Base-by-base conservation (phyloP, 1,139 yeast species). In the Meyerozyma guilliermondii region DNA sequence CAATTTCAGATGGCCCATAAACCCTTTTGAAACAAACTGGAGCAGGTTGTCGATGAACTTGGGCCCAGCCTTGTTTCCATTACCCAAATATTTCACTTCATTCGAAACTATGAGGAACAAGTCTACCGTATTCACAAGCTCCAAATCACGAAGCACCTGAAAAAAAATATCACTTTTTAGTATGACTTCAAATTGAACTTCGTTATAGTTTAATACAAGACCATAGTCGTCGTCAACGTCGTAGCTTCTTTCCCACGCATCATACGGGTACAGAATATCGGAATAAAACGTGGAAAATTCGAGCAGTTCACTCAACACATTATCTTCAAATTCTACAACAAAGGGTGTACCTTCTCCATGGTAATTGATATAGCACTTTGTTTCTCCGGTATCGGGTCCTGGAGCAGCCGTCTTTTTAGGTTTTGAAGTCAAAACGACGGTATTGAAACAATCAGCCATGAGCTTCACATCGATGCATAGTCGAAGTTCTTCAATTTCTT, bases 241-340 rank as follows among this genome's bases (percentile, higher is more conserved):
- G 38, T 74, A 65, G 7, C 55, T 55, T 1, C 50, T 58, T 11
- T 41, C 46, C 7, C 38, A 31, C n/a, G 42, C 44, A 30, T 61
- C 65, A 41, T 58, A 60, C 0, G 71, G 71, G 39, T 64, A 66
- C 7, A 51, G 46, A 20, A 71, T 53, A 36, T 68, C 83, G 38
- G 75, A 55, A 49, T 71, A 76, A 43, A 67, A 71, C 0, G 95
- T 87, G 2, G 75, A 64, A 48, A 87, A 78, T 52, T 85, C 91
- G 48, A 88, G 81, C 44, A 78, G 71, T 52, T 88, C 95, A 35
- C 82, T 76, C 50, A 87, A 78, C 41, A 73, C 60, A 2, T 76
- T 72, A 56, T 87, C 95, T 53, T 84, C 89, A 59, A 87, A 86
- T 22, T 81, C 83, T 18, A 87, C 60, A 1, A 80, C 69, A 44